A percentile compares a stretch with the other conserved stretches of the same genome.
These are phyloP conservation scores for Talinum fruticosum DNA, from an alignment of 148 eudicot species.

Conservation along the genomic window DNA sequence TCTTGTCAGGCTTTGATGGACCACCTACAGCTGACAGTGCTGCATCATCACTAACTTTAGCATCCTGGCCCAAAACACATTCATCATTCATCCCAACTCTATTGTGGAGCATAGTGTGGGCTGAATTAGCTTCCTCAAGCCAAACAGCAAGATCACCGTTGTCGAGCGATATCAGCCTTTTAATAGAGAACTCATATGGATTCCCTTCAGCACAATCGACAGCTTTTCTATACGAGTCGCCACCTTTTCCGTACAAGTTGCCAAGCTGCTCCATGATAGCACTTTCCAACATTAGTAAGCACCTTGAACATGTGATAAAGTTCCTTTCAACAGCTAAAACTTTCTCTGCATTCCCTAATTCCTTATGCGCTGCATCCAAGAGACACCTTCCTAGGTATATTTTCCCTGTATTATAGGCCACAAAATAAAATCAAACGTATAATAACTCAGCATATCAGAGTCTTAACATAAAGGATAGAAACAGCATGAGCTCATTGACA, in stretches of 20 bases:
- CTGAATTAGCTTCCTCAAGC: slow-evolving; percentile 20
- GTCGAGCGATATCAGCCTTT: slow-evolving; percentile 44
- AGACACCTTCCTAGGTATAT: slow-evolving; percentile 53
- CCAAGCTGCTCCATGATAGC: slow-evolving; percentile 62
- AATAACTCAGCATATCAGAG: neutral
- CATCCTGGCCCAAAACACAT: neutral
- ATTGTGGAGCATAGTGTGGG: neutral
- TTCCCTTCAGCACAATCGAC: slow-evolving; percentile 27
- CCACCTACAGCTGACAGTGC: neutral
- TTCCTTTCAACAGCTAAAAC: slow-evolving; percentile 33
- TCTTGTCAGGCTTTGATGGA: slow-evolving; percentile 6
- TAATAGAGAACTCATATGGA: slow-evolving; percentile 46
- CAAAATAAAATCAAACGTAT: slow-evolving; percentile 15
- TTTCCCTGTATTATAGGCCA: slow-evolving; percentile 43
- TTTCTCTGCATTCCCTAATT: slow-evolving; percentile 54
- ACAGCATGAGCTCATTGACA: neutral
- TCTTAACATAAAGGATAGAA: slow-evolving; percentile 4
- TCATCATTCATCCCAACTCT: slow-evolving; percentile 11
- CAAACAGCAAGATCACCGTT: slow-evolving; percentile 40
- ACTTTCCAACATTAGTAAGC: slow-evolving; percentile 53
- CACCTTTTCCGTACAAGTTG: slow-evolving; percentile 48
- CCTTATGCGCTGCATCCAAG: slow-evolving; percentile 60
- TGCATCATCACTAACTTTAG: neutral
- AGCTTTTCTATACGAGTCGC: slow-evolving; percentile 46
- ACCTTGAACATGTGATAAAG: slow-evolving; percentile 55